Evolutionary conservation across 768 basidiomycete genomes (phyloP).

Genomic region (Mycena leptocephala): DNA sequence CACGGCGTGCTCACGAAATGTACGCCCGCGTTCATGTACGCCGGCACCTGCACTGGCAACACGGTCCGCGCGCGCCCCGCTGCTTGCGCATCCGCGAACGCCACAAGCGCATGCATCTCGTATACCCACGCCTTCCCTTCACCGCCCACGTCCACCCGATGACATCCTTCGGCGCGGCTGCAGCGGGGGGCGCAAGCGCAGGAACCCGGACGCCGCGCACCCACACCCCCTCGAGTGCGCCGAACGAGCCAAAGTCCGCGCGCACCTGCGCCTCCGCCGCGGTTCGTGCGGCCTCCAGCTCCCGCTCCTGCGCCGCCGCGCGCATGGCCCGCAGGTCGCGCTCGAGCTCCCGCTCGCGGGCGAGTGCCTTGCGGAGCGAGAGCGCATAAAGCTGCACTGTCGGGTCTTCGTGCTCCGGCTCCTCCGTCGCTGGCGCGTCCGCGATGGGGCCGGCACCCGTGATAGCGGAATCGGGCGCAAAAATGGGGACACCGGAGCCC

Average conservation of each 20-base stretch:
- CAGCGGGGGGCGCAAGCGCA: no score
- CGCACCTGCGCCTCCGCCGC: conserved; percentile 25
- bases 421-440: background rate
- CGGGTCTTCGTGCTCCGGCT: background rate
- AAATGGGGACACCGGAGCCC: background rate
- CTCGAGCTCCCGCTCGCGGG: conserved; percentile 30
- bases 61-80: conserved; percentile 6
- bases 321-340: background rate
- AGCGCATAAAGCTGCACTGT: background rate
- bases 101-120: conserved; percentile 30
- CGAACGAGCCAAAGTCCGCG: conserved; percentile 23
- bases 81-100: background rate
- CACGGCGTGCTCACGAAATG: conserved; percentile 11
- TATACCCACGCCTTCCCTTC: background rate
- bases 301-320: background rate
- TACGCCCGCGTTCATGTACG: background rate
- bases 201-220: background rate
- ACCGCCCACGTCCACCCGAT: background rate
- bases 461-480: background rate
- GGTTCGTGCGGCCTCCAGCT: background rate
- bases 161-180: background rate
- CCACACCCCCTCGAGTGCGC: conserved; percentile 31
- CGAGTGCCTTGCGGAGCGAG: conserved; percentile 19
- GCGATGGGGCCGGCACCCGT: background rate
- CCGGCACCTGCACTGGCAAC: conserved; percentile 4